phyloP scores from a whole-genome alignment of 495 filamentous ascomycete genomes.

The Parathielavia appendiculata region DNA sequence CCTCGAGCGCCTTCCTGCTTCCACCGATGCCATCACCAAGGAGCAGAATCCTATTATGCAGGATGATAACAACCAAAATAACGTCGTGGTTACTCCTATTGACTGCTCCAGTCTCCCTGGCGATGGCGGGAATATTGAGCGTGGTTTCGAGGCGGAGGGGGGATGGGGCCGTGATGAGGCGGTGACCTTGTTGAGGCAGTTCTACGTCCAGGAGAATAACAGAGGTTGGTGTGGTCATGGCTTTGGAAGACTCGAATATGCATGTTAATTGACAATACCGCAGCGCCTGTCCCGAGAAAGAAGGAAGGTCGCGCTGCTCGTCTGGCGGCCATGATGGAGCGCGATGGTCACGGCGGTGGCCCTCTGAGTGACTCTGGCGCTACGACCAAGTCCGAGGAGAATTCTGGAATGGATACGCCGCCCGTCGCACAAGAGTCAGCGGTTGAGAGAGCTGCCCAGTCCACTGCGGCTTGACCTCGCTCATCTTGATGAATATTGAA shows the following conservation, averaged over 20 bases:
- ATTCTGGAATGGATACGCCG: constrained; percentile 4
- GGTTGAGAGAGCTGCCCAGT: neutral
- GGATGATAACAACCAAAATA: constrained; percentile 5
- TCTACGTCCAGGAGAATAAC: constrained; percentile 95
- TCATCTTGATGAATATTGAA: neutral
- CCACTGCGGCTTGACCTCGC: neutral
- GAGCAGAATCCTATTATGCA: neutral
- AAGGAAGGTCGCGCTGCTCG: constrained; percentile 50
- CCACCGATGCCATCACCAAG: constrained; percentile 10
- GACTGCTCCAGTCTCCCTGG: constrained; percentile 23
- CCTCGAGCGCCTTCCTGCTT: constrained; percentile 24
- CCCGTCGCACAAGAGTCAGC: neutral
- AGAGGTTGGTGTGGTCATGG: constrained; percentile 52
- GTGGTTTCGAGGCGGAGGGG: constrained; percentile 68
- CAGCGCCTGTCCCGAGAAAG: constrained; percentile 48
- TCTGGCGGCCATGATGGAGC: constrained; percentile 41
- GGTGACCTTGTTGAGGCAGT: constrained; percentile 81
- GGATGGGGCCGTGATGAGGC: constrained; percentile 83
- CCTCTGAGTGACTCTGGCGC: constrained; percentile 19
- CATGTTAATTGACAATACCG: neutral
- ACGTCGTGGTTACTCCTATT: constrained; percentile 5
- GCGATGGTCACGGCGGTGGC: constrained; percentile 30
- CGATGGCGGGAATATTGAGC: constrained; percentile 55
- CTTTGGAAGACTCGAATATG: neutral
- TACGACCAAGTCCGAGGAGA: neutral